Conservation (phyloP, 495 filamentous ascomycete genomes). For the Hypoxylon cercidicola region DNA sequence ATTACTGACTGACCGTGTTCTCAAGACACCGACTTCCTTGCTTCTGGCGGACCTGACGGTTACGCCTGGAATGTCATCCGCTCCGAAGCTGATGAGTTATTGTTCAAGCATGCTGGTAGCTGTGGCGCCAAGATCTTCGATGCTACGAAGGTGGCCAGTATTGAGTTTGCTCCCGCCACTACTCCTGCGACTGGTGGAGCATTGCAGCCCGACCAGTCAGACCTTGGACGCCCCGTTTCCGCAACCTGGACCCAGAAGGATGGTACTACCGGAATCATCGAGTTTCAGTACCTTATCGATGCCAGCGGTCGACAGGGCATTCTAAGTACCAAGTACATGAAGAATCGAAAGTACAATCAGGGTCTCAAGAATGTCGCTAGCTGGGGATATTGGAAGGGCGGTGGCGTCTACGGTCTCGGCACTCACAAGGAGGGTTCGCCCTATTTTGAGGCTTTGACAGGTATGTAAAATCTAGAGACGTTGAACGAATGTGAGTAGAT, state of each 20-base stretch:
- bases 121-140: conserved; percentile 61
- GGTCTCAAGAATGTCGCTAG: conserved; percentile 56
- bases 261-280: conserved; percentile 50
- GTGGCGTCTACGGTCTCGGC: conserved; percentile 42
- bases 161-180: conserved; percentile 47
- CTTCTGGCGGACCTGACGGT: conserved; percentile 51
- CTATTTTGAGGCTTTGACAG: conserved; percentile 54
- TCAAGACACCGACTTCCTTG: conserved; percentile 61
- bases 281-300: conserved; percentile 59
- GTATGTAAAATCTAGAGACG: conserved; percentile 19
- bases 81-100: conserved; percentile 61
- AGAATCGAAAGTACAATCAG: conserved; percentile 55
- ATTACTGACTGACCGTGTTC: not conserved
- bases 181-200: not conserved
- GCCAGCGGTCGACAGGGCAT: conserved; percentile 55
- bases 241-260: conserved; percentile 58
- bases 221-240: conserved; percentile 57
- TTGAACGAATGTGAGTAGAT: not conserved
- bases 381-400: conserved; percentile 58
- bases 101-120: conserved; percentile 61
- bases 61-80: conserved; percentile 65
- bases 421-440: conserved; percentile 47
- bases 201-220: not conserved
- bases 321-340: conserved; percentile 55
- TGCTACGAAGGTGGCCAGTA: conserved; percentile 51